Conservation (phyloP, 1,139 yeast genomes). For the Debaryomyces robertsiae region DNA sequence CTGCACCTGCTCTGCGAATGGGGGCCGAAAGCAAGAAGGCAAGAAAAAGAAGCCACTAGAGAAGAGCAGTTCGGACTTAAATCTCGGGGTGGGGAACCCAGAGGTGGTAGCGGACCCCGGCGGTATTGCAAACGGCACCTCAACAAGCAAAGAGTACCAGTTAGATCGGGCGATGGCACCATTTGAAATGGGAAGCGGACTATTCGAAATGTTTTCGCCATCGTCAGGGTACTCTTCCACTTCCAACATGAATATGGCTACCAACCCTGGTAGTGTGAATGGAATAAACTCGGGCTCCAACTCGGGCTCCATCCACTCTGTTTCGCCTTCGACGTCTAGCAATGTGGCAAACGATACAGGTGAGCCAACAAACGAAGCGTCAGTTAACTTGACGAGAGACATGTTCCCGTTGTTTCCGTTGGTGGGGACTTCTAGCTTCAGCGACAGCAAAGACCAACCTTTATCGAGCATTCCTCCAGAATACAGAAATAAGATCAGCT, state of each 20-base stretch:
- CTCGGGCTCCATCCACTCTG: conserved; percentile 4
- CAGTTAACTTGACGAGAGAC: conserved; percentile 24
- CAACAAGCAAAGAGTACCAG: conserved; percentile 26
- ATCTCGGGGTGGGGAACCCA: conserved; percentile 1
- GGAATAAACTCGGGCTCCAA: background rate
- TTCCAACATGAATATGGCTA: conserved; percentile 7
- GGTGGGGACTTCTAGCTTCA: conserved; percentile 49
- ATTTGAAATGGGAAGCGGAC: conserved; percentile 32
- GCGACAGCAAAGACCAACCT: conserved; percentile 39
- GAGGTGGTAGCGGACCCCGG: background rate
- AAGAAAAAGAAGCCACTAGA: conserved; percentile 23
- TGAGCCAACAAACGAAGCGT: background rate
- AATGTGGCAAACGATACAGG: background rate
- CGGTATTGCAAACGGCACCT: background rate
- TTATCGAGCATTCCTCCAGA: conserved; percentile 17
- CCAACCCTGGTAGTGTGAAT: conserved; percentile 2
- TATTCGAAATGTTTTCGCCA: conserved; percentile 32
- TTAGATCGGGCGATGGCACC: conserved; percentile 38
- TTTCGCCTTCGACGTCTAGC: conserved; percentile 2
- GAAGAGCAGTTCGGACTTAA: conserved; percentile 17
- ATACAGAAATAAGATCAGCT: conserved; percentile 4
- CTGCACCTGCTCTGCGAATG: conserved; percentile 55
- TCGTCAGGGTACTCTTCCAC: conserved; percentile 12
- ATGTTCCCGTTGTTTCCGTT: conserved; percentile 57
- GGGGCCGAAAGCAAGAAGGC: conserved; percentile 24